Evolutionary conservation across 148 eudicot species (phyloP), one percentile per base, ranked within the genome.

Genomic region (Agrostemma githago): DNA sequence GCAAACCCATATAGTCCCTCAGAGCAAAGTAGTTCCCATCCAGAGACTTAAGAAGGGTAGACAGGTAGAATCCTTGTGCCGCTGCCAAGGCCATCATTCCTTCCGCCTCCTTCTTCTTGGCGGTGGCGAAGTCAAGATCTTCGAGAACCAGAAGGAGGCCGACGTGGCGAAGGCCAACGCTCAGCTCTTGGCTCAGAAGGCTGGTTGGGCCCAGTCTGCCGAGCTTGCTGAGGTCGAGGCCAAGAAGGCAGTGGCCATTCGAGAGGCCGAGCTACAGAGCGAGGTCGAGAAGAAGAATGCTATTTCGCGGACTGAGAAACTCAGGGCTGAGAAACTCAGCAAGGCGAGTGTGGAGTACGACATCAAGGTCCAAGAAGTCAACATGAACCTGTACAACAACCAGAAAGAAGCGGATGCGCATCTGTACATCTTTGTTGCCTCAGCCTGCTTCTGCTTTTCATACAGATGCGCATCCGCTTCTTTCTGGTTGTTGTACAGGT

Each of bases 211-310:
- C 37, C 68, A 63, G 59, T 72, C 77, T 8, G 80, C 87, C 2
- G 60, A 84, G 64, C 72, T 84, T 58, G 87, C 85, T 3, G 73
- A 77, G 66, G 83, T 84, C 38, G 85, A 82, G 83, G 84, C 85
- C 0, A 40, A 71, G 8, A 79, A 84, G 60, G 87, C 87, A 0
- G 84, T 82, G 12, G 79, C 79, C 2, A 62, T 84, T 2, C 46
- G 83, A 59, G 81, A 79, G 38, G 87, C 87, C 0, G 87, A 84
- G 70, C 58, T 82, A 19, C 81, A 78, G 40, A 37, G 14, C 9
- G 79, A 82, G 71, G n/a, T n/a, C n/a, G n/a, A n/a, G n/a, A n/a
- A n/a, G n/a, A n/a, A n/a, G n/a, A n/a, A n/a, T n/a, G n/a, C n/a
- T n/a, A n/a, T n/a, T n/a, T n/a, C n/a, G n/a, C n/a, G n/a, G n/a